Evolutionary conservation across 768 basidiomycete species (phyloP), one percentile per base, ranked within the genome.

Genomic region (Punctularia strigosozonata): DNA sequence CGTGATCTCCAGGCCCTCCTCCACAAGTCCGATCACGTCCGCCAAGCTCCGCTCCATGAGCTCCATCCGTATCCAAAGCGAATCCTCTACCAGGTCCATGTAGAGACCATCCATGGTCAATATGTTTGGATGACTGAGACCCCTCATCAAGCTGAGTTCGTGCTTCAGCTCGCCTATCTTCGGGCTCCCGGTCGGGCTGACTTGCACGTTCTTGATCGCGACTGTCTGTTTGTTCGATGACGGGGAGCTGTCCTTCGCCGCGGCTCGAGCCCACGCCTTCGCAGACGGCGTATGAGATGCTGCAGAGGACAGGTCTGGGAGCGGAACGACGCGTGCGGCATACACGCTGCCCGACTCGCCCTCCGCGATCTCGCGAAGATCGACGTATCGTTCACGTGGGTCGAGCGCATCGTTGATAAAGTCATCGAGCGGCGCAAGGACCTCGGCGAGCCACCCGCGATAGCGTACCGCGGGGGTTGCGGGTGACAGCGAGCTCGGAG

Each of bases 11-110:
- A 86, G 55, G 0, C 82, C 83, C 43, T 73, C 65, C 10, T 62
- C 69, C 5, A 72, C 73, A 15, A 87, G 56, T 13, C 65, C 73
- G 13, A 89, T 65, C 33, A 90, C 69, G 54, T 90, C 87, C 48
- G 87, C 87, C 47, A 90, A 61, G 52, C 84, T 87, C 45, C 85
- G 68, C 49, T 87, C 84, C 86, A 90, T 87, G 23, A 89, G 71
- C 55, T 88, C 85, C 87, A 90, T 90, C 45, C 79, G 64, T 36
- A 90, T 79, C 87, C 87, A 90, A 25, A 90, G 57, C 42, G 76
- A 46, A 38, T 64, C 63, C 31, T 57, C 61, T 25, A 64, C 62
- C 3, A 78, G 52, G 48, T 80, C 74, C 21, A 84, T 76, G 55
- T 84, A 85, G 18, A 85, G 57, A 31, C 68, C 73, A 50, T 85